phyloP scores from a whole-genome alignment of 345 rosid genomes.

The Geranium brycei region DNA sequence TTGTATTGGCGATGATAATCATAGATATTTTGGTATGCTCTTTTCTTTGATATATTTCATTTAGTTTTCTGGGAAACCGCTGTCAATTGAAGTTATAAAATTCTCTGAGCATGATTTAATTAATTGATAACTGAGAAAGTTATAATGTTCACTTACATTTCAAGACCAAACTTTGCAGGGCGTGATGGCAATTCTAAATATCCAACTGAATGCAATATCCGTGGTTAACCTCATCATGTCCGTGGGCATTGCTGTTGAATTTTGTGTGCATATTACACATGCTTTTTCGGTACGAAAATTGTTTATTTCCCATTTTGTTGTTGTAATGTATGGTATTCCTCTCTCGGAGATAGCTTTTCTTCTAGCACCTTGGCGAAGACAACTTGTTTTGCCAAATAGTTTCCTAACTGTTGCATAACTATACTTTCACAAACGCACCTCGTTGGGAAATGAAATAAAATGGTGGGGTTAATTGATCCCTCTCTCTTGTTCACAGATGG shows the following conservation, averaged over 20 bases:
- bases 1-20: constrained; percentile 74
- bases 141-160: constrained; percentile 1
- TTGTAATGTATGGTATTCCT: background rate
- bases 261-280: constrained; percentile 87
- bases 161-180: constrained; percentile 50
- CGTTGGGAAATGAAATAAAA: background rate
- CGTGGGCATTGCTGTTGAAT: constrained; percentile 92
- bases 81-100: background rate
- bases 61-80: background rate
- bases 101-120: no score
- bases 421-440: no score
- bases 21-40: constrained; percentile 76
- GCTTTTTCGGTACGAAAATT: constrained; percentile 62
- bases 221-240: constrained; percentile 95
- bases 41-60: background rate
- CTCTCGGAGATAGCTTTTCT: background rate
- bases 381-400: background rate
- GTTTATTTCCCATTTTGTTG: constrained; percentile 4
- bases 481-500: background rate
- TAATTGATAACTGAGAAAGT: background rate
- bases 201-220: constrained; percentile 90
- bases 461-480: background rate
- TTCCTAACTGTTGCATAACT: background rate
- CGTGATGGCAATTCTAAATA: constrained; percentile 72
- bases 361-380: background rate